A percentile compares a stretch with the other conserved stretches of the same genome.
phyloP scores from a whole-genome alignment of 2,329 filamentous ascomycete genomes.

The Ascochyta pisi region DNA sequence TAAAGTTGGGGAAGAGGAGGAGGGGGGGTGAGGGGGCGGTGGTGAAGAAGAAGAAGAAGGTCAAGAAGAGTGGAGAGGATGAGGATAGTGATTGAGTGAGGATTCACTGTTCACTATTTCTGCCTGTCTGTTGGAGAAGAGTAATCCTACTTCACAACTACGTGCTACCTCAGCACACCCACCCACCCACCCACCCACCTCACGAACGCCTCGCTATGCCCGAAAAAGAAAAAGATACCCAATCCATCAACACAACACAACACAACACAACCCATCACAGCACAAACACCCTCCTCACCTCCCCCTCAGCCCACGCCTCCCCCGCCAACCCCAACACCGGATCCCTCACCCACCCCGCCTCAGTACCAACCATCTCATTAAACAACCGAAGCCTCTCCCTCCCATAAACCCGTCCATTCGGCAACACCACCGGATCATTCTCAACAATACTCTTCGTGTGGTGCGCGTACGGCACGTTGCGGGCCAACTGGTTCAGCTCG shows the following conservation, averaged over 20 bases:
- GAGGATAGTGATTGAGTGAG: slow-evolving; percentile 22
- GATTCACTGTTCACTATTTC: too few species aligned
- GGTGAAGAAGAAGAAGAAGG: slow-evolving; percentile 18
- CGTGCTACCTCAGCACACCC: neutral
- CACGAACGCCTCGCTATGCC: slow-evolving; percentile 19
- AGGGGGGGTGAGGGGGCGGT: neutral
- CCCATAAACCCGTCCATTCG: slow-evolving; percentile 87
- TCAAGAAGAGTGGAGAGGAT: slow-evolving; percentile 17
- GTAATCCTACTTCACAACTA: neutral
- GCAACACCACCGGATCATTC: slow-evolving; percentile 82
- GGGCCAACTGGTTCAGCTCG: slow-evolving; percentile 89
- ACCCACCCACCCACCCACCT: too few species aligned
- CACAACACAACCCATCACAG: slow-evolving; percentile 58
- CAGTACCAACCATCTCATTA: slow-evolving; percentile 78
- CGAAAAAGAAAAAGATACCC: neutral
- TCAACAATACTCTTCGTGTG: slow-evolving; percentile 95
- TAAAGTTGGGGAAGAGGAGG: slow-evolving; percentile 23
- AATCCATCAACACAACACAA: neutral
- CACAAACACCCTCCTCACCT: slow-evolving; percentile 89
- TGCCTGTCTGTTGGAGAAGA: neutral
- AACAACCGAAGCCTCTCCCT: slow-evolving; percentile 75
- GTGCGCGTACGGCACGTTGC: slow-evolving; percentile 89
- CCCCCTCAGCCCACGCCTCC: slow-evolving; percentile 54
- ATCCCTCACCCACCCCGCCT: slow-evolving; percentile 74
- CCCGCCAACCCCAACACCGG: slow-evolving; percentile 69